phyloP scores from a whole-genome alignment of 2,329 filamentous ascomycete genomes.

The Drechslerella coelobrocha region DNA sequence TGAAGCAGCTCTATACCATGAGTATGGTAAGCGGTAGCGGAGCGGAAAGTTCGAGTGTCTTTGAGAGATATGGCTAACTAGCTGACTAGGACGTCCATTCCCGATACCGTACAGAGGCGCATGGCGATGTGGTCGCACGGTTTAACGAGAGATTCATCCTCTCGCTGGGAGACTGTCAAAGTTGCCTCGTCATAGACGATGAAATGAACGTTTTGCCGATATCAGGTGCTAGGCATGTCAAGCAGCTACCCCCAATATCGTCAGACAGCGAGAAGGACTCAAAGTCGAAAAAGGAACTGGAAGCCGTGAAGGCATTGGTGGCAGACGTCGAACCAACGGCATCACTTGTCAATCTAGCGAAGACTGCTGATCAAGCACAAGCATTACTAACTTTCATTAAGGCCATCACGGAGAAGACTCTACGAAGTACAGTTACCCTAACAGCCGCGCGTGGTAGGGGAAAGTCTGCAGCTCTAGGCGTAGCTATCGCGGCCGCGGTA shows the following conservation, averaged over 20 bases:
- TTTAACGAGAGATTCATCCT: constrained; percentile 98
- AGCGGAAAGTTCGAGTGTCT: not conserved
- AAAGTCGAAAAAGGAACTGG: constrained; percentile 75
- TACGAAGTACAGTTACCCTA: constrained; percentile 89
- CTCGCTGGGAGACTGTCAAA: constrained; percentile 91
- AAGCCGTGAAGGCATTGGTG: constrained; percentile 84
- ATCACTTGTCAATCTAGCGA: constrained; percentile 80
- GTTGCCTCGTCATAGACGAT: constrained; percentile 94
- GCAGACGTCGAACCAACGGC: constrained; percentile 86
- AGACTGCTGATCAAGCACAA: constrained; percentile 94
- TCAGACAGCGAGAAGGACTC: constrained; percentile 74
- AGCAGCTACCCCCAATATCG: constrained; percentile 75
- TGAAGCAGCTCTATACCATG: constrained; percentile 95
- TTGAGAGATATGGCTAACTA: not conserved
- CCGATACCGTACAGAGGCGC: constrained; percentile 92
- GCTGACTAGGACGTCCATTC: constrained; percentile 77
- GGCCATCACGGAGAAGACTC: constrained; percentile 92
- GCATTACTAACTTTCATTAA: constrained; percentile 96
- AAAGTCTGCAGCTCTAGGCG: constrained; percentile 94
- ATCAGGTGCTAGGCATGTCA: constrained; percentile 89
- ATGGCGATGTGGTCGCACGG: constrained; percentile 89
- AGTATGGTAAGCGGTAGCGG: constrained; percentile 68
- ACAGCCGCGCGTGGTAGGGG: constrained; percentile 93
- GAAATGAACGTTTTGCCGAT: constrained; percentile 97
- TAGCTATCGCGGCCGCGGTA: constrained; percentile 90